Conservation (phyloP, 306 rosid species). For the Lathyrus tuberosus region DNA sequence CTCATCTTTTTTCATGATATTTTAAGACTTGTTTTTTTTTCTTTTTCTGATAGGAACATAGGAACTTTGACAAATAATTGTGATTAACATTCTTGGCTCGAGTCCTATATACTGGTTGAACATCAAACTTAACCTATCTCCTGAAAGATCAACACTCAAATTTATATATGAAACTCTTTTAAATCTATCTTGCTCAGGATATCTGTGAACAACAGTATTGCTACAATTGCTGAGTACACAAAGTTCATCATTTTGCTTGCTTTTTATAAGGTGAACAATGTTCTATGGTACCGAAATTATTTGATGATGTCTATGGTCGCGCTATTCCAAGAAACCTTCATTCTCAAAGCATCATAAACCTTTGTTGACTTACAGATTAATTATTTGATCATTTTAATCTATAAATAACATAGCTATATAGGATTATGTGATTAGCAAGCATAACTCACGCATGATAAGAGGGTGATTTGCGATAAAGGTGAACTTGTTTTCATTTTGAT, state of each 20-base stretch:
- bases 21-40: background rate
- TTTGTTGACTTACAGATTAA: background rate
- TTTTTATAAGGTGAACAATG: background rate
- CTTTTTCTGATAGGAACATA: background rate
- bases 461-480: too few species aligned
- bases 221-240: background rate
- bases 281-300: background rate
- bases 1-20: conserved; percentile 5
- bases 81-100: background rate
- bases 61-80: conserved; percentile 1
- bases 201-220: background rate
- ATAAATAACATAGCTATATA: background rate
- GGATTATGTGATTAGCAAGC: too few species aligned
- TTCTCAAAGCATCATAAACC: background rate
- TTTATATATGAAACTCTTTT: background rate
- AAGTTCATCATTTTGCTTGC: background rate
- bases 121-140: background rate
- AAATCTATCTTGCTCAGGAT: background rate
- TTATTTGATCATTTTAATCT: background rate
- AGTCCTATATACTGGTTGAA: background rate
- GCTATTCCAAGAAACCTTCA: background rate
- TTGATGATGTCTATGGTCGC: background rate
- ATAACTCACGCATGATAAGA: too few species aligned
- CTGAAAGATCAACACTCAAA: background rate
- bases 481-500: too few species aligned